Evolutionary conservation across 495 filamentous ascomycete genomes (phyloP).

Genomic region (Hypoxylon perforatum): DNA sequence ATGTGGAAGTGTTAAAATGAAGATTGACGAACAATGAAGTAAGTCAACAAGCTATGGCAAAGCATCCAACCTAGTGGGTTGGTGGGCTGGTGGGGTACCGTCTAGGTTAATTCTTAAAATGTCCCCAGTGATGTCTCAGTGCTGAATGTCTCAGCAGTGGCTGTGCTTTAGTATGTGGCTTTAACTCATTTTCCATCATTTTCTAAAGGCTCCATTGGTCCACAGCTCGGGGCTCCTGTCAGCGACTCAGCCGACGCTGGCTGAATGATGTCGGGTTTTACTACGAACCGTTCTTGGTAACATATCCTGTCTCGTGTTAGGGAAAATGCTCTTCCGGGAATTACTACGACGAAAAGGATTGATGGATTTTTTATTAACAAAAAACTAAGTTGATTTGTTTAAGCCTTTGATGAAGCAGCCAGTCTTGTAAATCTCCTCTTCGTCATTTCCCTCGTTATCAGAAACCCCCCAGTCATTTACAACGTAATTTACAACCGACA

Average conservation of each 20-base stretch:
- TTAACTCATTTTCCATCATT: slow-evolving; percentile 9
- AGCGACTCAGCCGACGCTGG: slow-evolving; percentile 23
- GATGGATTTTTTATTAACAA: not conserved
- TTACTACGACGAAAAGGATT: slow-evolving; percentile 24
- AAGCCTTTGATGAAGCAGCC: not conserved
- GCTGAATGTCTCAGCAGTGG: slow-evolving; percentile 7
- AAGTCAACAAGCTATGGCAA: slow-evolving; percentile 18
- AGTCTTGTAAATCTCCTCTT: slow-evolving; percentile 5
- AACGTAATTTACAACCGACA: slow-evolving; percentile 12
- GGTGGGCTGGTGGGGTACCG: too few species aligned
- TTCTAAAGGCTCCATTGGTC: slow-evolving; percentile 29
- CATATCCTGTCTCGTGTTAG: not conserved
- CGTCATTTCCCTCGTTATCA: slow-evolving; percentile 4
- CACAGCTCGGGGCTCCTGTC: not conserved
- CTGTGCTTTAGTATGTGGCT: slow-evolving; percentile 24
- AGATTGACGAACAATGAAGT: slow-evolving; percentile 31
- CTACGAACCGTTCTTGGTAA: slow-evolving; percentile 4
- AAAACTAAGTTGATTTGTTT: not conserved
- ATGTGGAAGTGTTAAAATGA: slow-evolving; percentile 28
- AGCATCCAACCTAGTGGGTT: slow-evolving; percentile 4
- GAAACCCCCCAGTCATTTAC: not conserved
- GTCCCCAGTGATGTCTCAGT: not conserved
- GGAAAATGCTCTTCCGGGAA: slow-evolving; percentile 13
- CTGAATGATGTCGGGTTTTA: slow-evolving; percentile 40
- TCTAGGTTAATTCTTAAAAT: too few species aligned